Percentiles rank a stretch among this genome's conserved stretches.
Conservation (phyloP, 1,139 yeast genomes). For the Pichia sp. region DNA sequence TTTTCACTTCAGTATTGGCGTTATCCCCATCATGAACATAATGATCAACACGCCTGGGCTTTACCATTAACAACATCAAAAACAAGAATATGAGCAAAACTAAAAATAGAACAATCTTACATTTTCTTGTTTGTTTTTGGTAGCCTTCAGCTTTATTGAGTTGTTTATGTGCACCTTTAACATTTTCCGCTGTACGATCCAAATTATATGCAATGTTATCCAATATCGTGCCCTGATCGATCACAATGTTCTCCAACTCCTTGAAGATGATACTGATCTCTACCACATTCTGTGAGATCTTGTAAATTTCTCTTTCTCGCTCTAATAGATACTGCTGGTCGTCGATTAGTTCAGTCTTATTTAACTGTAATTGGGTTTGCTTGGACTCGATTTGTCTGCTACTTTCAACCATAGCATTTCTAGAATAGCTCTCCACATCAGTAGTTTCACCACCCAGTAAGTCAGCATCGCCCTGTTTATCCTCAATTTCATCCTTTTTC, state of each 20-base stretch:
- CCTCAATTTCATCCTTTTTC: slow-evolving; percentile 53
- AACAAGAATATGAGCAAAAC: slow-evolving; percentile 67
- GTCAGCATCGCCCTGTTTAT: not conserved
- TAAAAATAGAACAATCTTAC: slow-evolving; percentile 76
- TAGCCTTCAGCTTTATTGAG: slow-evolving; percentile 70
- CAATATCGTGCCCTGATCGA: slow-evolving; percentile 90
- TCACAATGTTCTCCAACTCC: slow-evolving; percentile 86
- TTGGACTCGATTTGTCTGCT: slow-evolving; percentile 42
- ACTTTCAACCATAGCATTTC: slow-evolving; percentile 23
- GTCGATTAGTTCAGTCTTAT: slow-evolving; percentile 26
- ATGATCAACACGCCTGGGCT: slow-evolving; percentile 41
- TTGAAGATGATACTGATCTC: slow-evolving; percentile 91
- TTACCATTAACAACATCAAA: slow-evolving; percentile 64
- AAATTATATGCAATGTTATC: slow-evolving; percentile 92
- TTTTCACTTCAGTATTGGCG: not conserved
- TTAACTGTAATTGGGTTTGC: slow-evolving; percentile 44
- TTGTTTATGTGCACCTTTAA: slow-evolving; percentile 75
- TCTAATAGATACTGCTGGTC: slow-evolving; percentile 45
- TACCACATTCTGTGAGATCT: slow-evolving; percentile 87
- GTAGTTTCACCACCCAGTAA: not conserved
- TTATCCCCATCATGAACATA: slow-evolving; percentile 16
- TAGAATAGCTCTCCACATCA: slow-evolving; percentile 23
- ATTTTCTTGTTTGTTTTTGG: slow-evolving; percentile 86
- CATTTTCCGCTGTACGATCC: slow-evolving; percentile 69
- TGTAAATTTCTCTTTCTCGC: slow-evolving; percentile 84